Evolutionary conservation across 768 basidiomycete genomes (phyloP).

Genomic region (Russula sp.): DNA sequence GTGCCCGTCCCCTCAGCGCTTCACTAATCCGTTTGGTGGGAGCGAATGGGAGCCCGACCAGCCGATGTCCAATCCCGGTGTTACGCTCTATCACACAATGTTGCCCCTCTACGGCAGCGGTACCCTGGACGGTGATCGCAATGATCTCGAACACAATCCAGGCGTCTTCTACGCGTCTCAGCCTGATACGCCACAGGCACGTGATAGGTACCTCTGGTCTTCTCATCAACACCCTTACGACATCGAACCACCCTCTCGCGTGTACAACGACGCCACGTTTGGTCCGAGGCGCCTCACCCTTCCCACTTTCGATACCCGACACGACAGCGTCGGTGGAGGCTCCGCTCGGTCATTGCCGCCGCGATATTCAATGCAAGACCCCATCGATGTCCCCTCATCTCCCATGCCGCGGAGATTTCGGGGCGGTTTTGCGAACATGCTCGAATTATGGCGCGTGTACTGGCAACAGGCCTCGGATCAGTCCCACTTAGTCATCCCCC

Average conservation of each 20-base stretch:
- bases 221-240: constrained; percentile 58
- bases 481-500: constrained; percentile 11
- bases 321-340: not conserved
- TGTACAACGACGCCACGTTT: constrained; percentile 27
- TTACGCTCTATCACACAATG: not conserved
- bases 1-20: constrained; percentile 4
- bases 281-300: constrained; percentile 25
- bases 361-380: constrained; percentile 9
- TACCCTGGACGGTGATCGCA: not conserved
- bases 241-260: constrained; percentile 44
- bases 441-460: constrained; percentile 18
- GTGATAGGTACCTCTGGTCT: constrained; percentile 39
- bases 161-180: not conserved
- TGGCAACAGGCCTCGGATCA: constrained; percentile 10
- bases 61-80: constrained; percentile 1
- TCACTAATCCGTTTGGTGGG: constrained; percentile 10
- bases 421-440: constrained; percentile 18
- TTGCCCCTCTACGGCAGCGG: constrained; percentile 9
- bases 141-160: not conserved
- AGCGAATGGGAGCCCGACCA: constrained; percentile 1
- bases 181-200: constrained; percentile 14
- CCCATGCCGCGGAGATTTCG: constrained; percentile 16
- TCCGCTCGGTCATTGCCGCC: constrained; percentile 10
- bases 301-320: constrained; percentile 30
- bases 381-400: not conserved